Evolutionary conservation across 305 asterid species (phyloP).

Genomic region (Galium porrigens): DNA sequence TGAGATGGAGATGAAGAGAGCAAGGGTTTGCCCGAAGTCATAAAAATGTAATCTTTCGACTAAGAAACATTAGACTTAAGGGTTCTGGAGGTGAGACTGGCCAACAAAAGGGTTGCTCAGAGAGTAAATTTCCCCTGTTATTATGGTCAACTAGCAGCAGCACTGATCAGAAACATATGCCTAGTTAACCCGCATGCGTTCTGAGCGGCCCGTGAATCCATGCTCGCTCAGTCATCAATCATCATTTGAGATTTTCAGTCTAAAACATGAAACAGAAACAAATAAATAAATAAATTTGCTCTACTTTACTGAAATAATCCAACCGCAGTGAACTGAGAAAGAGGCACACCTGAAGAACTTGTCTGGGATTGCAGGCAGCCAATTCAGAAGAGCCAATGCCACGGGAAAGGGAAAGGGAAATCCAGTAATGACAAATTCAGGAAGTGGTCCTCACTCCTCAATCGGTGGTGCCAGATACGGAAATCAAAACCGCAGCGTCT

Average conservation of each 20-base stretch:
- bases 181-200: conserved; percentile 6
- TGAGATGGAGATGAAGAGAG: conserved; percentile 40
- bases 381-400: conserved; percentile 1
- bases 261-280: neutral
- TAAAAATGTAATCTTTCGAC: conserved; percentile 35
- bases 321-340: neutral
- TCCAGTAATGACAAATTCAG: neutral
- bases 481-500: neutral
- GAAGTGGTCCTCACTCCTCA: conserved; percentile 1
- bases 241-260: neutral
- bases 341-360: neutral
- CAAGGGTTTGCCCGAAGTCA: conserved; percentile 69
- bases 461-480: neutral
- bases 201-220: conserved; percentile 8
- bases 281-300: neutral
- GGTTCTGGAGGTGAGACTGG: conserved; percentile 19
- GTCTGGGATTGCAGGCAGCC: neutral
- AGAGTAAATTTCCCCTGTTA: neutral
- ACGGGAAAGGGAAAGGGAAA: neutral
- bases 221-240: conserved; percentile 3
- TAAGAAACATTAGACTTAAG: conserved; percentile 27
- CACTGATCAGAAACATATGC: neutral
- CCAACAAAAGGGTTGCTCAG: conserved; percentile 17
- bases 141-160: neutral
- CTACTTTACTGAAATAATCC: neutral